Conservation (phyloP, 805 yeast species). For the Kazachstania kunashirensis region DNA sequence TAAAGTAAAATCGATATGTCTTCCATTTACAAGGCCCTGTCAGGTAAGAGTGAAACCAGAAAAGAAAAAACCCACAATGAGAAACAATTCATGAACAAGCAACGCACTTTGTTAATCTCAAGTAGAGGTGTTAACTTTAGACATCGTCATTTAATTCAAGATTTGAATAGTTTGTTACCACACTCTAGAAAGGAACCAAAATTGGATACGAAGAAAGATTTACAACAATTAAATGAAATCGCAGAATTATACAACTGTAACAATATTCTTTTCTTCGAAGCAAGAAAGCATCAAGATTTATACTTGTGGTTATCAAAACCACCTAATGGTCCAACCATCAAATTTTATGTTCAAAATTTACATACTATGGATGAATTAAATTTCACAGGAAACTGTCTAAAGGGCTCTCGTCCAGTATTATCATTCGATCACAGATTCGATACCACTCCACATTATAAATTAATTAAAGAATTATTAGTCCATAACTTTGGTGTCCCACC, state of each 20-base stretch:
- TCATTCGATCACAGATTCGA: conserved; percentile 81
- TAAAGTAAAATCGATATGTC: conserved; percentile 38
- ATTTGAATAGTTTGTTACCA: conserved; percentile 70
- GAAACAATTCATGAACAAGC: conserved; percentile 66
- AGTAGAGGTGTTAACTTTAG: conserved; percentile 93
- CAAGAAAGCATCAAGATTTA: conserved; percentile 91
- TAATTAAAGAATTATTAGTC: conserved; percentile 73
- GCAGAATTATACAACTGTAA: conserved; percentile 97
- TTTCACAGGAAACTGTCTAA: conserved; percentile 91
- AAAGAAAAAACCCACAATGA: conserved; percentile 27
- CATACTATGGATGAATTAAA: conserved; percentile 94
- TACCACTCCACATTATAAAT: conserved; percentile 51
- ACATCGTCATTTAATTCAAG: conserved; percentile 88
- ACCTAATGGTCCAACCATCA: conserved; percentile 94
- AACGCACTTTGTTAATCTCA: conserved; percentile 78
- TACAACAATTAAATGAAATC: conserved; percentile 82
- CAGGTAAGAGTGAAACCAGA: conserved; percentile 34
- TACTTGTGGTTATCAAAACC: conserved; percentile 93
- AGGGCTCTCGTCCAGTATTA: conserved; percentile 88
- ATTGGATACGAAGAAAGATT: conserved; percentile 83
- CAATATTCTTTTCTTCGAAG: conserved; percentile 86
- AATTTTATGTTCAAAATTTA: conserved; percentile 87
- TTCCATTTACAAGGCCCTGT: conserved; percentile 59
- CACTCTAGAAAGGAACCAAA: conserved; percentile 96
- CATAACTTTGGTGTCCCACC: conserved; percentile 96